Base-by-base conservation (phyloP, 345 rosid genomes). In the Turritis glabra region DNA sequence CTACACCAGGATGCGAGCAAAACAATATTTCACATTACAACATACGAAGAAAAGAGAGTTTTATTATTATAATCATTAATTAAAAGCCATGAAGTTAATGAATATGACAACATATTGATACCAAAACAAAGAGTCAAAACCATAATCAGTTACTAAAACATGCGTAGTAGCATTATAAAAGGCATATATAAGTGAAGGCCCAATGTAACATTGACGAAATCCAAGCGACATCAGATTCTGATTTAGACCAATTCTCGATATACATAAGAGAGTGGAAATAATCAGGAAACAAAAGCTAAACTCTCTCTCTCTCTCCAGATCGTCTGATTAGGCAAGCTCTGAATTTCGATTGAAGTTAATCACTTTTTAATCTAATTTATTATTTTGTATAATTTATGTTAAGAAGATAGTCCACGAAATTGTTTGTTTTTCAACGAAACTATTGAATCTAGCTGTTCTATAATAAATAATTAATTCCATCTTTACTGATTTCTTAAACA, bases 241-340 rank as follows among this genome's bases (percentile, higher is more conserved):
- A 22, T 0, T 50, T 38, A n/a, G 56, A 64, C 77, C 62, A 41
- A 52, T 73, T 73, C 64, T 73, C 27, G 64, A 55, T 40, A 51
- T 64, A n/a, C 37, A 64, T 27, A 56, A 63, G 19, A 37, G 58
- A 59, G 48, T 47, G 59, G 17, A 35, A 14, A 58, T 48, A 70
- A 70, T 69, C 54, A 40, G 26, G 25, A 56, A 41, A 25, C 53
- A 37, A 37, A 19, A 21, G 25, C 53, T 18, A 21, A 47, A 9
- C 12, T 18, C 12, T 47, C 25, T 19, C 52, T 17, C 4, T 3
- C 41, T 3, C 38, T n/a, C 38, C 23, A 3, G 22, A 51, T 51
- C n/a, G 30, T 51, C 55, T 1, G n/a, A n/a, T n/a, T n/a, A n/a
- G n/a, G n/a, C n/a, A n/a, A n/a, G n/a, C n/a, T n/a, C n/a, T n/a